Base-by-base conservation (phyloP, 768 basidiomycete species). In the Mycena galericulata region DNA sequence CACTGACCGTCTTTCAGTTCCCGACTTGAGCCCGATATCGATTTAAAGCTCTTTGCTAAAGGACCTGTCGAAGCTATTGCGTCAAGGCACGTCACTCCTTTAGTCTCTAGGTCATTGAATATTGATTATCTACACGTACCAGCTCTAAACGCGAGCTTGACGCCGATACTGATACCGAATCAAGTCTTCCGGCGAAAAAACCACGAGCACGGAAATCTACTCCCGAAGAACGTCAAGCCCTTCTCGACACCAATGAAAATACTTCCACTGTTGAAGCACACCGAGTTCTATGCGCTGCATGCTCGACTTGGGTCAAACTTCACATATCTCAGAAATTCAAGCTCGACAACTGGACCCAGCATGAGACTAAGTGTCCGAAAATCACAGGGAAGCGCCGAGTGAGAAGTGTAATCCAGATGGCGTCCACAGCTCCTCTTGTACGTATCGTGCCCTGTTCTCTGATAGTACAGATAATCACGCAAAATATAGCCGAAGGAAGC, bases 251-350 rank as follows among this genome's bases (percentile, higher is more conserved):
- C 4, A 67, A 61, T n/a, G 15, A 43, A 18, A 26, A 32, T 6
- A 61, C 45, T 20, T 38, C 40, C 10, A 26, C n/a, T 1, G 57
- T 67, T 4, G 65, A 67, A 32, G 3, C 50, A 0, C 36, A 67
- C 20, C 65, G 65, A 1, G 65, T 61, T 38, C 15, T n/a, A 2
- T 67, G 65, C 40, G 11, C 11, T 2, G 29, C 11, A 40, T 68
- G 67, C 53, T 32, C 18, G 2, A 12, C 2, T 0, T 68, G 67
- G 67, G 17, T 68, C 2, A 38, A n/a, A 43, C 67, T 68, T 8
- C n/a, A 63, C 26, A 10, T 10, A 17, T 43, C 20, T 1, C 20
- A 12, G 1, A 12, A 43, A 26, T 68, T 32, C 61, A 63, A 68
- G 24, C 2, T 26, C 20, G 59, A 62, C 0, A 63, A 63, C 15